Evolutionary conservation across 2,329 filamentous ascomycete genomes (phyloP), one percentile per base, ranked within the genome.

Genomic region (Ophiostoma himal-ulmi): DNA sequence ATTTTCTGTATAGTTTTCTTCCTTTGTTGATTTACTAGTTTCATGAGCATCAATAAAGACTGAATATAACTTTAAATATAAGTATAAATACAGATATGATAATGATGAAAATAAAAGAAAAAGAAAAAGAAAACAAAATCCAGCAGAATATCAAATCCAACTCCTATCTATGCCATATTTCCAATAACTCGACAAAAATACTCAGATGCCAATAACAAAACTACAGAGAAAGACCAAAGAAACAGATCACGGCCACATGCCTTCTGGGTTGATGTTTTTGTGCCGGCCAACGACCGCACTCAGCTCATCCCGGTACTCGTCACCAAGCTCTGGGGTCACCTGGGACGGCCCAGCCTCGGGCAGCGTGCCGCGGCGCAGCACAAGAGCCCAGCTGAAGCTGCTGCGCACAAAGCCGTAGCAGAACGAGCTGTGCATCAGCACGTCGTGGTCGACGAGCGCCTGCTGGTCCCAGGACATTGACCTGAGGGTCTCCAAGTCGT

Each of bases 391-490:
- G 64, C 71, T 72, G 54, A 72, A 72, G 52, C 67, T 70, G 69
- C 71, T 72, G 48, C 71, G 69, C 39, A 69, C 62, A 41, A 72
- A 72, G 10, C 71, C 71, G 5, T 65, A 41, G 69, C 69, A 69
- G 67, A 72, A 20, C 48, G 48, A 52, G 64, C 71, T 72, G 69
- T 72, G 71, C 52, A 72, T 64, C 26, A 72, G 64, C 30, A 72
- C 71, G 54, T 72, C 69, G n/a, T 65, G 69, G 57, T 72, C 71
- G 48, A 72, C 71, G n/a, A 72, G 66, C 5, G 69, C 71, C 65
- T 72, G 72, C 69, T 74, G 73, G 68, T 74, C 73, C 73, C 79
- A 81, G 14, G 76, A 77, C 22, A 82, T 70, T 13, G 71, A 69
- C 8, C 74, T 69, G 7, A 82, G 72, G 3, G 70, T 73, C 20